Evolutionary conservation across 225 moss, liverwort and hornwort genomes (phyloP), one percentile per base, ranked within the genome.

Genomic region (Bryoerythrophyllum caledonicum): DNA sequence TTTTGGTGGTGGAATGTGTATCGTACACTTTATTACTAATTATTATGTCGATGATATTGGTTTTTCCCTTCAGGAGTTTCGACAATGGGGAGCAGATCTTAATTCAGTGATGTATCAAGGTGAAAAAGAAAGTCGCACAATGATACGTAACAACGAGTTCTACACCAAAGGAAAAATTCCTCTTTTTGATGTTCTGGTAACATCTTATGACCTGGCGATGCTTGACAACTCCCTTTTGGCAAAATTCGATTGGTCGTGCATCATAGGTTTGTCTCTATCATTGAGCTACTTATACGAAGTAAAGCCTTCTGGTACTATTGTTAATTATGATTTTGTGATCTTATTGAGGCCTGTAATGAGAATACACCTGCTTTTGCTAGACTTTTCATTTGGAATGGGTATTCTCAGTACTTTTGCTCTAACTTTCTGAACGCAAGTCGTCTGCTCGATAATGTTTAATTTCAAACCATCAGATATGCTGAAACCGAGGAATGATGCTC

Each of bases 181-280:
- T 60, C 81, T 93, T 53, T 91, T 95, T 78, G 91, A 95, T 70
- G 93, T 85, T 72, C 82, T 95, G 55, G 77, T 95, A 80, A 95
- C 95, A 60, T 87, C 93, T 11, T 88, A 89, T 83, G 90, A 95
- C 75, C 72, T 95, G 74, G 93, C 89, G 28, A 87, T 87, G 65
- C 60, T 55, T 26, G 95, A 95, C 87, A 86, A 88, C 72, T 56
- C 75, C 65, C 17, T 81, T n/a, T 72, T 93, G 65, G 80, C 82
- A 73, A 93, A 87, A 79, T 89, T 91, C 70, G 76, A 90, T 27
- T 95, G 95, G 95, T 80, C 95, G 57, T 82, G 91, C 78, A 83
- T 95, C 24, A 85, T 91, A 70, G 93, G 95, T 76, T 70, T 44
- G 83, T 68, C 52, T 59, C 72, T 69, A 73, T 64, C 21, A 12